Conservation (phyloP, 73 alveolate species). For the Loxodes magnus region DNA sequence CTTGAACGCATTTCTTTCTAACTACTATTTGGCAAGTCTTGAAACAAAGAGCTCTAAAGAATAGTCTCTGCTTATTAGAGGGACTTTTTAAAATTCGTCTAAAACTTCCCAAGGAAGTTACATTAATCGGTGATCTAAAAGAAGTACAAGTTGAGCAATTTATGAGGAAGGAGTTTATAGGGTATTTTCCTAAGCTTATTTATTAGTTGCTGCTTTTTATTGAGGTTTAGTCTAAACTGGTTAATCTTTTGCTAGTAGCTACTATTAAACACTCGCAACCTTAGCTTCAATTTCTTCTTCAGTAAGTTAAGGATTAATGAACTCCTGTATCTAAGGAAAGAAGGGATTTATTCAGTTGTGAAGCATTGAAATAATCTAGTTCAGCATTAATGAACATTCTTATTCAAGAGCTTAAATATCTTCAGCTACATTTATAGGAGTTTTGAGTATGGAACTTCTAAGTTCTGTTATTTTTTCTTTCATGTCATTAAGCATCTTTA, state of each 20-base stretch:
- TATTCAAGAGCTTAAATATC: constrained; percentile 55
- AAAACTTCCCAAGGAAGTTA: constrained; percentile 77
- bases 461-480: constrained; percentile 19
- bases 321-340: constrained; percentile 35
- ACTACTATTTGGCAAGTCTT: constrained; percentile 65
- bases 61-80: constrained; percentile 74
- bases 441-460: constrained; percentile 57
- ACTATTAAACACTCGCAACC: constrained; percentile 32
- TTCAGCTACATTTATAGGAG: constrained; percentile 75
- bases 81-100: constrained; percentile 49
- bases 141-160: constrained; percentile 58
- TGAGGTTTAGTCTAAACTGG: constrained; percentile 35
- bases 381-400: constrained; percentile 58
- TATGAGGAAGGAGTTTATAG: constrained; percentile 75
- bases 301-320: constrained; percentile 66
- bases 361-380: constrained; percentile 39
- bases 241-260: constrained; percentile 46
- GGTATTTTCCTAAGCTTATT: constrained; percentile 41
- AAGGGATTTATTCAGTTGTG: constrained; percentile 59
- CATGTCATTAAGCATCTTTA: too few species aligned
- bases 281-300: constrained; percentile 35
- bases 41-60: constrained; percentile 52
- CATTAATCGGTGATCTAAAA: constrained; percentile 66
- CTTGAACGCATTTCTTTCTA: constrained; percentile 32
- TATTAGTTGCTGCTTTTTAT: constrained; percentile 49